Base-by-base conservation (phyloP, 208 protist species). In the Trypanosoma theileri region DNA sequence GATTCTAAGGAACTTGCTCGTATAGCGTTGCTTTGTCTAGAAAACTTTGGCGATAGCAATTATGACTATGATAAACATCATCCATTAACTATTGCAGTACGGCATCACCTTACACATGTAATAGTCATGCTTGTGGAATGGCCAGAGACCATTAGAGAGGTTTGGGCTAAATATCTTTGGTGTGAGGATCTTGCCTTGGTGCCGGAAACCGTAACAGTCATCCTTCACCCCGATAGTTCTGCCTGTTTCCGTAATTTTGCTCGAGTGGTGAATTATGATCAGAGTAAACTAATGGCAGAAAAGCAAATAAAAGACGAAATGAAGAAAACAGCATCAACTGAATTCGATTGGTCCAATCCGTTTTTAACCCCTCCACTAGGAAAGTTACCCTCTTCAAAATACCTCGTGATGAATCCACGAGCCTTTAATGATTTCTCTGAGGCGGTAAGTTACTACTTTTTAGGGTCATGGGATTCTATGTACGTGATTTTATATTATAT, bases 61-160 rank as follows among this genome's bases (percentile, higher is more conserved):
- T 73, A 88, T 59, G 77, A 79, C 31, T 75, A 71, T 67, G 72
- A 73, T 60, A 59, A 55, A 19, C 66, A 79, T 42, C 86, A 92
- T 60, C 84, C 84, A n/a, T 44, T 92, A 53, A 92, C 84, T 0
- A 66, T 65, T 14, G 86, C 84, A 24, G 88, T 86, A 67, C 79
- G 75, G 28, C 73, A 83, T 52, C 58, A 51, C 42, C 66, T 75
- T 14, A 51, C 28, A 31, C 40, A 67, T 10, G 77, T 88, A 26
- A 76, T 86, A 13, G 54, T 22, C 8, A 58, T 48, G 2, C 55
- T 92, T 19, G 16, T 85, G 10, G 21, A 52, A 16, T 76, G 59
- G 59, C 66, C 66, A 19, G 31, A 22, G 50, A 70, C 60, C 13
- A 84, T 92, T 60, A 59, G 56, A 14, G 83, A 92, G 55, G 84